These are phyloP conservation scores for Hymenoscyphus albidus DNA, from an alignment of 2,329 filamentous ascomycete genomes.

Conservation along the genomic window DNA sequence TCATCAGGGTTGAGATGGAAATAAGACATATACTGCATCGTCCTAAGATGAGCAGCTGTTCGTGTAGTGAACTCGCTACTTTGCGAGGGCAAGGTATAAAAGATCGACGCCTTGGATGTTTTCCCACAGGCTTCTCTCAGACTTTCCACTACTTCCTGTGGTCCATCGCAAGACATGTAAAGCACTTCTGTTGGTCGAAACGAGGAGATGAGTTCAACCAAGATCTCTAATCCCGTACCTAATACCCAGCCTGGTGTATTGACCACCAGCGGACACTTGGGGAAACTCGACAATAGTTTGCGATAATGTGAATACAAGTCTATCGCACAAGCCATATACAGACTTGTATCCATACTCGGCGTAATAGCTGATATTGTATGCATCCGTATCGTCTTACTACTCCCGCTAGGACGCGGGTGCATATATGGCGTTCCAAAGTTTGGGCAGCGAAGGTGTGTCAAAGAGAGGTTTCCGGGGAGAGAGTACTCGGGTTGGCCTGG, in stretches of 20 bases:
- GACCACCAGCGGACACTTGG: slow-evolving; percentile 57
- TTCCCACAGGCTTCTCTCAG: slow-evolving; percentile 41
- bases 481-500: slow-evolving; percentile 74
- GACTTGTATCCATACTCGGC: slow-evolving; percentile 61
- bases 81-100: slow-evolving; percentile 57
- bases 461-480: slow-evolving; percentile 64
- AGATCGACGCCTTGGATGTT: slow-evolving; percentile 36
- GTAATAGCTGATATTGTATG: slow-evolving; percentile 65
- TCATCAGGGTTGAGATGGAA: slow-evolving; percentile 52
- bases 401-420: slow-evolving; percentile 44
- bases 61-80: slow-evolving; percentile 51
- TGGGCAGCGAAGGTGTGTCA: slow-evolving; percentile 56
- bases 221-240: slow-evolving; percentile 63
- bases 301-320: slow-evolving; percentile 61
- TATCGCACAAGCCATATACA: slow-evolving; percentile 61
- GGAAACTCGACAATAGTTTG: slow-evolving; percentile 38
- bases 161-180: slow-evolving; percentile 65
- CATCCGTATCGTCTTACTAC: slow-evolving; percentile 48
- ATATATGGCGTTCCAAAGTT: slow-evolving; percentile 67
- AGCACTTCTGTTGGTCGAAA: slow-evolving; percentile 59
- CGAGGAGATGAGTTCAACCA: slow-evolving; percentile 53
- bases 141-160: slow-evolving; percentile 51
- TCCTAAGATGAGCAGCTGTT: slow-evolving; percentile 61
- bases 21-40: slow-evolving; percentile 78
- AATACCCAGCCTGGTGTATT: slow-evolving; percentile 75